Base-by-base conservation (phyloP, 2,329 filamentous ascomycete species). In the Dactylellina leptospora region DNA sequence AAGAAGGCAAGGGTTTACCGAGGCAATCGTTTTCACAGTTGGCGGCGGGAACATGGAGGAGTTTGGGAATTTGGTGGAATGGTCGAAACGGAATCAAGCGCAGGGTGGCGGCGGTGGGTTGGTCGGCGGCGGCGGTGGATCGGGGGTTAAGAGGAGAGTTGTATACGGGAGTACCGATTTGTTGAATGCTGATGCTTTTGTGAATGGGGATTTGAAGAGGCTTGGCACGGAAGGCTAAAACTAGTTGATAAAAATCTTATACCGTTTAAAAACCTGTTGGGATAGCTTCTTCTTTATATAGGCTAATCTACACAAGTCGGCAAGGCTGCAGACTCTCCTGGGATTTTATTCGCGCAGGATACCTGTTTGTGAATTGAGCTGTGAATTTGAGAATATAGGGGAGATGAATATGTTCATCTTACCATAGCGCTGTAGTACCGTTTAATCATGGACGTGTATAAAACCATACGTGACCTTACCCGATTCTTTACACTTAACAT, bases 31-130 rank as follows among this genome's bases (percentile, higher is more conserved):
- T n/a, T 96, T 97, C 78, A 93, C 91, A 0, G 92, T 96, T 2
- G 95, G 95, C 2, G 95, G 96, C 48, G 95, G 95, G 42, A 97
- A 92, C 79, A 97, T 99, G 91, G 95, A 99, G 76, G 95, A 99
- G 80, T 99, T 97, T 79, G 93, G 93, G 18, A 99, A 99, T 80
- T 80, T 99, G 79, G 92, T 96, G 79, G 95, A 97, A 78, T 99
- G 95, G 95, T 92, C 93, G 3, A 87, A 87, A 79, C 85, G 93
- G 75, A 92, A 91, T 2, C 84, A 81, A 54, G 82, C 82, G 40
- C 80, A 79, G 50, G 83, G 84, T 50, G 87, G 87, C 11, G 81
- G 81, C 33, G 83, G 82, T 42, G 55, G 60, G 11, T 81, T 81
- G 27, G 76, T 77, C n/a, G 76, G 78, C 4, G 78, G 77, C 2